Percentiles rank a stretch among this genome's conserved stretches.
Conservation (phyloP, 805 yeast genomes). For the Henningerozyma blattae region DNA sequence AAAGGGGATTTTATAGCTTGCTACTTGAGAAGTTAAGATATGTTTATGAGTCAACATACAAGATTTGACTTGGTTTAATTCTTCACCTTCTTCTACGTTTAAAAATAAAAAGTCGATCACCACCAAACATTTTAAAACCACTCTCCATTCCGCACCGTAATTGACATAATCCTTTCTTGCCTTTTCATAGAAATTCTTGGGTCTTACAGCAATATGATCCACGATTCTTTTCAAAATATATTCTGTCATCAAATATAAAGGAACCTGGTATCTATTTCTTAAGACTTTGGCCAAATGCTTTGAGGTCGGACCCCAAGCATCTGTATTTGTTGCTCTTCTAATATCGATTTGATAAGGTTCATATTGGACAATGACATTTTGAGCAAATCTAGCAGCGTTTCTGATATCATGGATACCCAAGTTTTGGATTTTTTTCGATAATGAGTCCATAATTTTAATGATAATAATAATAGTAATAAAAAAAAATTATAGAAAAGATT, state of each 20-base stretch:
- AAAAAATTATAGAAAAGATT: too few species aligned
- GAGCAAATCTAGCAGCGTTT: conserved; percentile 30
- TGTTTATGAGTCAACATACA: conserved; percentile 24
- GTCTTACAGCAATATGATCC: conserved; percentile 26
- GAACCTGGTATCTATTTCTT: conserved; percentile 21
- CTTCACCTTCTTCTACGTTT: conserved; percentile 24
- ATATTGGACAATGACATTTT: conserved; percentile 27
- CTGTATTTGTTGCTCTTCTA: conserved; percentile 37
- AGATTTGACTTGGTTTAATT: conserved; percentile 20
- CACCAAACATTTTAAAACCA: conserved; percentile 27
- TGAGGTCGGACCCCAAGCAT: conserved; percentile 41
- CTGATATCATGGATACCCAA: conserved; percentile 28
- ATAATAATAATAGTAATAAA: too few species aligned
- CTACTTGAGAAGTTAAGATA: conserved; percentile 20
- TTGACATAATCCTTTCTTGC: conserved; percentile 30
- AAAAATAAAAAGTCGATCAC: conserved; percentile 25
- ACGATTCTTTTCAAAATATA: conserved; percentile 25
- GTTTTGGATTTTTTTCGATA: conserved; percentile 24
- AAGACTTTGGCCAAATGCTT: conserved; percentile 28
- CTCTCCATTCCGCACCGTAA: conserved; percentile 31
- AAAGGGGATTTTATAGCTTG: conserved; percentile 19
- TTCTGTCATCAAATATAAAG: conserved; percentile 22
- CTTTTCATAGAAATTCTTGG: conserved; percentile 27
- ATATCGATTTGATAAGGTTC: conserved; percentile 28
- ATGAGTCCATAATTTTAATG: conserved; percentile 18